Base-by-base conservation (phyloP, 129 eudicot species). In the Rutidosis leptorrhynchoides region DNA sequence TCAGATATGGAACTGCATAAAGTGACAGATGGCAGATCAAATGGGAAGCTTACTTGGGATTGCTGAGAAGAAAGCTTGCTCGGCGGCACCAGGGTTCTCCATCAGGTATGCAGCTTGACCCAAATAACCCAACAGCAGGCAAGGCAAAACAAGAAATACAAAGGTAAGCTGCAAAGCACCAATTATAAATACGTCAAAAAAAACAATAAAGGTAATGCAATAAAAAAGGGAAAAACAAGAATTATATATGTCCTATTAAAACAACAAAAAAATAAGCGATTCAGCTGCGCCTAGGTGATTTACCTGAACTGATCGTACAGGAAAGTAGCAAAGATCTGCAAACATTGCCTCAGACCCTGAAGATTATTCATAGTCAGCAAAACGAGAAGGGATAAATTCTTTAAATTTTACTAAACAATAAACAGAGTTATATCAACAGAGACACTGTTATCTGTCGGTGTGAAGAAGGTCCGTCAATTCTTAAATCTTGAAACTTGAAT, bases 281-380 rank as follows among this genome's bases (percentile, higher is more conserved):
- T 26, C 8, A 58, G 0, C 60, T 71, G 61, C 61, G 48, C 32
- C 11, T 61, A 33, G 35, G 52, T 53, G 55, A 67, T 66, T 74
- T 76, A 91, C 97, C 94, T 91, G 97, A 61, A 93, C 80, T 61
- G 95, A 85, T 85, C 95, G 74, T 69, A 93, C 96, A 16, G 98
- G 88, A 78, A 93, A 93, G 81, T 93, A 86, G 70, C 96, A 88
- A 67, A 93, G 96, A 80, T 93, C 98, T 55, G 96, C 98, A 80
- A 93, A 93, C 96, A 93, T 93, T 33, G 98, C 98, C 79, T 93
- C 98, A 55, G 98, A 85, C 73, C 98, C 98, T 93, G 85, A 67
- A 89, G 61, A 77, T 65, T n/a, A n/a, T n/a, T 51, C 14, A 26
- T 7, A 71, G 42, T n/a, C n/a, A n/a, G n/a, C n/a, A n/a, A n/a